Evolutionary conservation across 768 basidiomycete species (phyloP).

Genomic region (Tricholomella constricta): DNA sequence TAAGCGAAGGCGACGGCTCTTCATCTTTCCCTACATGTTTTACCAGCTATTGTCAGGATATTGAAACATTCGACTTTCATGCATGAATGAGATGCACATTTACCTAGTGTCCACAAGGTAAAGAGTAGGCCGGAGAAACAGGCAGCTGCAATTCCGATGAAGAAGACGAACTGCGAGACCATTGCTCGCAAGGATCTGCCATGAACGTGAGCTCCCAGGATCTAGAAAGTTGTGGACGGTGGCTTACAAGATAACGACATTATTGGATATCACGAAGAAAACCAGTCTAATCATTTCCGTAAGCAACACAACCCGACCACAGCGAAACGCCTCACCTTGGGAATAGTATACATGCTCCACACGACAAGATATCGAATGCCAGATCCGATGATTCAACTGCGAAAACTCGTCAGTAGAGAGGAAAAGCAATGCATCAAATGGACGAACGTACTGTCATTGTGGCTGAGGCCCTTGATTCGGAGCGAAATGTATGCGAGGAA

Average conservation of each 20-base stretch:
- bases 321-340: conserved; percentile 55
- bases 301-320: neutral
- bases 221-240: neutral
- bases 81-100: neutral
- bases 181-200: conserved; percentile 77
- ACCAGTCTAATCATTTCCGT: conserved; percentile 50
- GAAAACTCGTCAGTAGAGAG: neutral
- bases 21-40: conserved; percentile 28
- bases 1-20: conserved; percentile 33
- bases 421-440: neutral
- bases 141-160: conserved; percentile 72
- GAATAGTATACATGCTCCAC: conserved; percentile 83
- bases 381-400: conserved; percentile 54
- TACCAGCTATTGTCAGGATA: too few species aligned
- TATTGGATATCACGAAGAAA: conserved; percentile 79
- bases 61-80: too few species aligned
- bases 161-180: conserved; percentile 78
- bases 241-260: conserved; percentile 74
- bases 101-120: conserved; percentile 50
- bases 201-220: neutral
- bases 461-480: conserved; percentile 62
- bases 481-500: conserved; percentile 69
- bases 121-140: conserved; percentile 80
- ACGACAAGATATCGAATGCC: conserved; percentile 83
- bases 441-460: conserved; percentile 48